Percentiles rank a stretch among this genome's conserved stretches.
Conservation (phyloP, 495 filamentous ascomycete genomes). For the Penicillium daleae region DNA sequence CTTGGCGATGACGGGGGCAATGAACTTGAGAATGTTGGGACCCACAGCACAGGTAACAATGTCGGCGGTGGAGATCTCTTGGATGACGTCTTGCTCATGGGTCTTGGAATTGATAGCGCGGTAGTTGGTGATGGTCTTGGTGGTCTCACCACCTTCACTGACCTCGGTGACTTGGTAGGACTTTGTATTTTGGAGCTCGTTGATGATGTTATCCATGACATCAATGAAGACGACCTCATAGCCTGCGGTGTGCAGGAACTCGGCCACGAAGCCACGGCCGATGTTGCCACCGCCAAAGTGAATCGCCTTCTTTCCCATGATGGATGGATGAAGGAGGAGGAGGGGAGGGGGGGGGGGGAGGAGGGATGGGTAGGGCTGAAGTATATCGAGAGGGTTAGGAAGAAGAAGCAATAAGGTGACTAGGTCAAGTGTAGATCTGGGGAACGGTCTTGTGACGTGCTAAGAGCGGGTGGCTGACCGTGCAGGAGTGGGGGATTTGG, state of each 20-base stretch:
- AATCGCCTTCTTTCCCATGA: slow-evolving; percentile 77
- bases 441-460: slow-evolving; percentile 17
- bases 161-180: slow-evolving; percentile 93
- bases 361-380: slow-evolving; percentile 15
- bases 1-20: slow-evolving; percentile 91
- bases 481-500: slow-evolving; percentile 12
- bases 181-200: slow-evolving; percentile 68
- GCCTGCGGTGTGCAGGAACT: slow-evolving; percentile 73
- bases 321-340: too few species aligned
- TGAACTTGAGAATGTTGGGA: slow-evolving; percentile 92
- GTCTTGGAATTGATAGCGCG: slow-evolving; percentile 93
- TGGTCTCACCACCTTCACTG: slow-evolving; percentile 78
- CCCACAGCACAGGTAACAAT: slow-evolving; percentile 96
- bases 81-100: slow-evolving; percentile 74
- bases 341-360: too few species aligned
- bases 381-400: neutral
- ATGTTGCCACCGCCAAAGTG: slow-evolving; percentile 97
- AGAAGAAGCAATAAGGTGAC: slow-evolving; percentile 6
- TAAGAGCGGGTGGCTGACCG: slow-evolving; percentile 19
- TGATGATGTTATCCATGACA: slow-evolving; percentile 80
- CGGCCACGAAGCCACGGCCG: slow-evolving; percentile 68
- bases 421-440: slow-evolving; percentile 13
- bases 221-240: slow-evolving; percentile 96
- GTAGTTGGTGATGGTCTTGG: slow-evolving; percentile 87
- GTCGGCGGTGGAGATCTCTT: slow-evolving; percentile 85